Evolutionary conservation across 2,329 filamentous ascomycete genomes (phyloP).

Genomic region (Periconia sp.): DNA sequence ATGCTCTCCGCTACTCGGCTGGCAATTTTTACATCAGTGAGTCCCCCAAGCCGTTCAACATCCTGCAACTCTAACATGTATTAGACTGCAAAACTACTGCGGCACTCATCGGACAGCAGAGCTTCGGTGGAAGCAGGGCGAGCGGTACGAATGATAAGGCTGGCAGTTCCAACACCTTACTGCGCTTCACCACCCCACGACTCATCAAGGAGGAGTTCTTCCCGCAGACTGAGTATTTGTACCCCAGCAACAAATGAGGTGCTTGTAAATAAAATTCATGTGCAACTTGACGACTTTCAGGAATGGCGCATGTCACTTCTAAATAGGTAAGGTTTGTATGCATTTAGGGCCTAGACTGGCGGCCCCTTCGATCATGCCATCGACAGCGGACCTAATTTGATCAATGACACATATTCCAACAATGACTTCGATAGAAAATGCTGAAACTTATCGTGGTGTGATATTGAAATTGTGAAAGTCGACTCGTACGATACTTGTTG

Average conservation of each 20-base stretch:
- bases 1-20: conserved; percentile 72
- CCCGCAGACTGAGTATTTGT: conserved; percentile 52
- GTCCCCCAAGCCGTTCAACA: neutral
- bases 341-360: too few species aligned
- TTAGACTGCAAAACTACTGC: conserved; percentile 36
- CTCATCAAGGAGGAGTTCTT: conserved; percentile 62
- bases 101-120: conserved; percentile 54
- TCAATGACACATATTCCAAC: too few species aligned
- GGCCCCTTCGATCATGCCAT: too few species aligned
- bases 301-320: too few species aligned
- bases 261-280: too few species aligned
- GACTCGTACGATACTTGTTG: too few species aligned
- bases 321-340: too few species aligned
- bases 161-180: conserved; percentile 56
- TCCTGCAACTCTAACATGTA: conserved; percentile 6
- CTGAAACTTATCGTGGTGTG: too few species aligned
- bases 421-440: too few species aligned
- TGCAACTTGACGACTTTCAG: too few species aligned
- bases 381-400: too few species aligned
- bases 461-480: too few species aligned
- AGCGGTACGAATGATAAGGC: conserved; percentile 64
- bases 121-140: conserved; percentile 58
- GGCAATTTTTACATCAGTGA: conserved; percentile 81
- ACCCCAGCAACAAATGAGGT: conserved; percentile 63
- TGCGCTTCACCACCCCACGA: conserved; percentile 60